Base-by-base conservation (phyloP, 495 filamentous ascomycete species). In the Penicillium manginii region DNA sequence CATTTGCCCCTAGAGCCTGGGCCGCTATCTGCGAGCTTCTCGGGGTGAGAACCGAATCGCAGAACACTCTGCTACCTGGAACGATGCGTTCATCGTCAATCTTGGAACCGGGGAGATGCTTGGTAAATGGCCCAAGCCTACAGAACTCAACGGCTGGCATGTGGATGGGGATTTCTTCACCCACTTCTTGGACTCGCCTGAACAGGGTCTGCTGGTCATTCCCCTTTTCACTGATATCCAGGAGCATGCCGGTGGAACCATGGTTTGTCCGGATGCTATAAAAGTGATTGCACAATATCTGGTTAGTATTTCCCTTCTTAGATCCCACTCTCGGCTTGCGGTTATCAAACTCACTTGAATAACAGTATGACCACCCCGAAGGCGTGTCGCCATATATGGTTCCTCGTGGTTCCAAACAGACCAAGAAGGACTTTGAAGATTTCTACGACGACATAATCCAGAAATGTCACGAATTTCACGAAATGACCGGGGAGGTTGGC, bases 111-210 rank as follows among this genome's bases (percentile, higher is more conserved):
- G 78, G 0, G 78, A 86, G 46, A 70, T 68, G 46, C 81, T 84
- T 57, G 79, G 80, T 5, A 79, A 80, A 66, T 80, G 35, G 72
- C 78, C 29, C 64, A 68, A 54, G 74, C 84, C 47, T 59, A 74
- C 60, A 32, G 79, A 84, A 7, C 72, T 90, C n/a, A 59, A 70
- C 19, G 77, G 75, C 8, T 92, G 88, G 88, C 89, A 92, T 68
- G 86, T 89, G 21, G 88, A 91, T 71, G 88, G 88, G 1, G 88
- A 91, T 62, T 90, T 90, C 70, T 90, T 91, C 72, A 78, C 87
- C 14, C 88, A 91, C 74, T 91, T 86, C 62, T 77, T 92, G 15
- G 88, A 91, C 70, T 87, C 83, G 46, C 84, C 84, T 0, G 88
- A 91, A 72, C 88, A 92, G 69, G 88, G 78, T 0, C 69, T 91